These are phyloP conservation scores for Hortiboletus rubellus DNA, from an alignment of 1,284 basidiomycete species.

Conservation along the genomic window DNA sequence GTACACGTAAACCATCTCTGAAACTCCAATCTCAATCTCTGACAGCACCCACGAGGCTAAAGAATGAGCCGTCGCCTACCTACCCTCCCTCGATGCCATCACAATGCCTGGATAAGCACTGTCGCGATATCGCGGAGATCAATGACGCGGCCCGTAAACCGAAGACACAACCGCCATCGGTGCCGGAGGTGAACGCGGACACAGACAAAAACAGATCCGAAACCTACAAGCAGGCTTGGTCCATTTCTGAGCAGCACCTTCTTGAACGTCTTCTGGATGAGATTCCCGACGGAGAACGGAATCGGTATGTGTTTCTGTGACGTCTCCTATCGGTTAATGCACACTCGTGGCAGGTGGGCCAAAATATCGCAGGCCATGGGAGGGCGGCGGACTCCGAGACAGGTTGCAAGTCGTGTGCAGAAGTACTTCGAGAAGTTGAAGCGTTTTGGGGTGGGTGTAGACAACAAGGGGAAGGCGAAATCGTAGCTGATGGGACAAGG, in stretches of 20 bases:
- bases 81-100: slow-evolving; percentile 10
- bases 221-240: slow-evolving; percentile 79
- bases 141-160: slow-evolving; percentile 15
- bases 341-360: slow-evolving; percentile 54
- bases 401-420: slow-evolving; percentile 83
- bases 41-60: slow-evolving; percentile 11
- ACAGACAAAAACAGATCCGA: slow-evolving; percentile 53
- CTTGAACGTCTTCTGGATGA: slow-evolving; percentile 70
- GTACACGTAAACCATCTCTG: slow-evolving; percentile 35
- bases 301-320: slow-evolving; percentile 48
- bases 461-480: slow-evolving; percentile 39
- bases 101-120: slow-evolving; percentile 30
- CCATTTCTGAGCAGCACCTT: slow-evolving; percentile 68
- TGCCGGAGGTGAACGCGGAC: slow-evolving; percentile 21
- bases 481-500: slow-evolving; percentile 14
- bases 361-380: slow-evolving; percentile 80
- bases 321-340: slow-evolving; percentile 5
- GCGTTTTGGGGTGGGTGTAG: slow-evolving; percentile 55
- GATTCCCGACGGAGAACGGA: slow-evolving; percentile 74
- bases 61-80: slow-evolving; percentile 10
- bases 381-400: slow-evolving; percentile 69
- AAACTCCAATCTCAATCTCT: slow-evolving; percentile 31
- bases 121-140: slow-evolving; percentile 22
- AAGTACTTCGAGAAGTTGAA: slow-evolving; percentile 84
- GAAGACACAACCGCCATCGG: slow-evolving; percentile 19